phyloP scores from a whole-genome alignment of 345 rosid species.

The Eucalyptus rudis region DNA sequence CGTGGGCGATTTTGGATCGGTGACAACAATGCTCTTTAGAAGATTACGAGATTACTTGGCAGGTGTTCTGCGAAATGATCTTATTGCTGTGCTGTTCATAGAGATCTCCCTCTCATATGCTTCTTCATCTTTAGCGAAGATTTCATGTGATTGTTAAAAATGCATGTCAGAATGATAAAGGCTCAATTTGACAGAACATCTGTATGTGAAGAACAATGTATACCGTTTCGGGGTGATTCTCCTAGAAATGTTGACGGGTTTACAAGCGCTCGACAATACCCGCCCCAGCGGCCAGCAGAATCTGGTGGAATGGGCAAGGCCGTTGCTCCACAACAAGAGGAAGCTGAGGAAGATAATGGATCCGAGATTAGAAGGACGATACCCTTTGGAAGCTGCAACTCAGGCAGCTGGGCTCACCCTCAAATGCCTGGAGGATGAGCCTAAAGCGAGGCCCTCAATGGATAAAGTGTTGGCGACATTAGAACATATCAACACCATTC shows the following conservation, averaged over 20 bases:
- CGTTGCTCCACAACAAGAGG: conserved; percentile 18
- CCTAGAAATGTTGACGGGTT: conserved; percentile 64
- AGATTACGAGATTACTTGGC: background rate
- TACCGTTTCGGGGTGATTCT: conserved; percentile 77
- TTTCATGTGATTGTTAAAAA: background rate
- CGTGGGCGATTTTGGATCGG: background rate
- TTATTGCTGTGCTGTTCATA: background rate
- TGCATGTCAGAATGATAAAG: background rate
- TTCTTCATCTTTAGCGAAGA: background rate
- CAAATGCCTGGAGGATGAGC: conserved; percentile 51
- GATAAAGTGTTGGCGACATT: conserved; percentile 30
- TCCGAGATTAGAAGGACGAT: conserved; percentile 31
- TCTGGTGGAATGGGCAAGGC: conserved; percentile 52
- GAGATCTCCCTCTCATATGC: background rate
- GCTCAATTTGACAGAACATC: conserved; percentile 31
- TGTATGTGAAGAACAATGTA: conserved; percentile 67
- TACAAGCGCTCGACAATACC: conserved; percentile 28
- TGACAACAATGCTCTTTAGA: background rate
- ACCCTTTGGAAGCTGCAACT: conserved; percentile 30
- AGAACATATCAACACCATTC: conserved; percentile 5
- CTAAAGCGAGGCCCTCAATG: conserved; percentile 61
- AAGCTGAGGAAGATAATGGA: conserved; percentile 60
- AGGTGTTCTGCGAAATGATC: background rate
- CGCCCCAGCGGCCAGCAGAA: conserved; percentile 26
- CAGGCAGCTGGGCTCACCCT: conserved; percentile 33